phyloP scores from a whole-genome alignment of 2,329 filamentous ascomycete genomes.

The Arthrobotrys conoides region DNA sequence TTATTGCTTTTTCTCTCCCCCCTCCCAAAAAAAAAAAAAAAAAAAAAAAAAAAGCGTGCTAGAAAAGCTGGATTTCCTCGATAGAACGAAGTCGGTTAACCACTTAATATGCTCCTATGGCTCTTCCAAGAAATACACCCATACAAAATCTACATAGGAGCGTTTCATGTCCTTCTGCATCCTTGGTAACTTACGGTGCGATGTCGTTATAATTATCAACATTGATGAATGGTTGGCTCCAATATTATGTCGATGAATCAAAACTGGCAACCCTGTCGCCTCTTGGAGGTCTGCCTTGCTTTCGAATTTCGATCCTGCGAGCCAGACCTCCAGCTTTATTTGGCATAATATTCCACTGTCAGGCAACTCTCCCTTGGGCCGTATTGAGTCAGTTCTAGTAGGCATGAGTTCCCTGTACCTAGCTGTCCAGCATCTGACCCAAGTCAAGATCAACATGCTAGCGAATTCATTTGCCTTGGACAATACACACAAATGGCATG shows the following conservation, averaged over 20 bases:
- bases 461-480: slow-evolving; percentile 25
- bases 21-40: too few relatives aligned
- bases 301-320: slow-evolving; percentile 4
- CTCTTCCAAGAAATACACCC: slow-evolving; percentile 21
- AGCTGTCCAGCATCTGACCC: slow-evolving; percentile 20
- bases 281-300: neutral
- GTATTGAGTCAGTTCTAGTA: slow-evolving; percentile 31
- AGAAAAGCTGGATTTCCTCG: neutral
- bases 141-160: slow-evolving; percentile 27
- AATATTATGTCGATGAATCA: slow-evolving; percentile 24
- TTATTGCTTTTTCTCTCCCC: too few relatives aligned
- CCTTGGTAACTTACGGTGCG: slow-evolving; percentile 29
- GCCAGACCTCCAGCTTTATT: slow-evolving; percentile 16
- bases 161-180: slow-evolving; percentile 32
- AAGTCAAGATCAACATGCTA: slow-evolving; percentile 30
- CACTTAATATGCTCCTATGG: slow-evolving; percentile 16
- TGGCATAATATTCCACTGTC: slow-evolving; percentile 26
- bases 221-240: slow-evolving; percentile 21
- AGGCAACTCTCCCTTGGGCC: slow-evolving; percentile 18
- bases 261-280: slow-evolving; percentile 15
- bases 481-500: slow-evolving; percentile 44
- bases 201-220: slow-evolving; percentile 36
- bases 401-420: slow-evolving; percentile 27
- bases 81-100: slow-evolving; percentile 23
- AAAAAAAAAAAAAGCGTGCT: neutral